These are phyloP conservation scores for Fusarium beomiforme DNA, from an alignment of 2,329 filamentous ascomycete species.

Conservation along the genomic window DNA sequence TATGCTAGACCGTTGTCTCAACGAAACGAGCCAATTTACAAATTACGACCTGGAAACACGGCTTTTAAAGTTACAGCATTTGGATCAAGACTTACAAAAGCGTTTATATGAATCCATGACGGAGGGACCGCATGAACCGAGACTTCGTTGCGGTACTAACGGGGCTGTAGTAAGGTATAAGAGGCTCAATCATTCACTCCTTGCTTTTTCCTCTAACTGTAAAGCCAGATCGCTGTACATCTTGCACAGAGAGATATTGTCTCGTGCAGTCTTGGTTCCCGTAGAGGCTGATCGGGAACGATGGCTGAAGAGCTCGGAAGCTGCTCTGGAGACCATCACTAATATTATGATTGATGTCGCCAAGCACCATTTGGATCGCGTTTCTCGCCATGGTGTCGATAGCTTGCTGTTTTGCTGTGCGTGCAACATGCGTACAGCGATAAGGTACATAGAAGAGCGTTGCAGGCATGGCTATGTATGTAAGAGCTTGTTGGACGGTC, in stretches of 20 bases:
- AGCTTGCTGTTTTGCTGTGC: rapidly evolving
- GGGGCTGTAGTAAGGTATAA: rapidly evolving
- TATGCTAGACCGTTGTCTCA: background rate
- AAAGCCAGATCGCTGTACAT: rapidly evolving
- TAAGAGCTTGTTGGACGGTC: rapidly evolving
- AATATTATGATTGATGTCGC: background rate
- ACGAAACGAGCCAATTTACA: rapidly evolving
- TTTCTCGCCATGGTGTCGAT: rapidly evolving
- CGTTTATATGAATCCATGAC: background rate
- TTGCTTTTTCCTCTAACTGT: no score
- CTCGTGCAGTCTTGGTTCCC: rapidly evolving
- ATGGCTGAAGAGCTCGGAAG: rapidly evolving
- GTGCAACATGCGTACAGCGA: rapidly evolving
- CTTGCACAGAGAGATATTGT: rapidly evolving
- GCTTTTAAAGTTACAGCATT: rapidly evolving
- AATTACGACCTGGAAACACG: rapidly evolving
- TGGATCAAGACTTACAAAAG: background rate
- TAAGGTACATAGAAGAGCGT: background rate
- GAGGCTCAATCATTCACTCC: rapidly evolving
- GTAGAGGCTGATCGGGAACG: rapidly evolving
- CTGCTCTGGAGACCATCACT: background rate
- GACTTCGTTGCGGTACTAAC: background rate
- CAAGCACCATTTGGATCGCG: background rate
- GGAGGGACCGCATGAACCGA: rapidly evolving
- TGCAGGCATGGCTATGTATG: rapidly evolving